Conservation (phyloP, 257 asterid genomes). For the Apocynum venetum region DNA sequence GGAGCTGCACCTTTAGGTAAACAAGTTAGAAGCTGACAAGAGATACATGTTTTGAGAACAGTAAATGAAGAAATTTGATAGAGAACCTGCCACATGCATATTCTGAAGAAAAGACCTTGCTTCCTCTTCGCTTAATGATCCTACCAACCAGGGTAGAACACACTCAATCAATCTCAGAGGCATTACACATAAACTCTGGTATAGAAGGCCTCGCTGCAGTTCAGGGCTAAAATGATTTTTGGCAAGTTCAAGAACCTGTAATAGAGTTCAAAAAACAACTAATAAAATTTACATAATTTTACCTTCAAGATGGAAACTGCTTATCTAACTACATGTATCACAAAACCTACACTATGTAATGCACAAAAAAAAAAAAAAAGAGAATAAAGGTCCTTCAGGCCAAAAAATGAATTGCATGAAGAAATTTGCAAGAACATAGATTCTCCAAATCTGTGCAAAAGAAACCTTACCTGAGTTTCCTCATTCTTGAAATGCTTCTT, state of each 20-base stretch:
- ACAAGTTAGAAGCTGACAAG: slow-evolving; percentile 19
- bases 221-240: slow-evolving; percentile 76
- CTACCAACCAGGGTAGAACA: slow-evolving; percentile 95
- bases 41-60: slow-evolving; percentile 10
- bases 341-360: not conserved
- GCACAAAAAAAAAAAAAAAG: not conserved
- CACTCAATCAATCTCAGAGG: slow-evolving; percentile 90
- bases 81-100: slow-evolving; percentile 87
- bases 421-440: not conserved
- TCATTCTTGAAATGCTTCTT: slow-evolving; percentile 82
- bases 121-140: slow-evolving; percentile 72
- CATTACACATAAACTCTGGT: slow-evolving; percentile 93
- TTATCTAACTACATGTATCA: not conserved
- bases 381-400: not conserved
- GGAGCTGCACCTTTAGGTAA: slow-evolving; percentile 63
- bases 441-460: slow-evolving; percentile 8
- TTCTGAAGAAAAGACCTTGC: slow-evolving; percentile 76
- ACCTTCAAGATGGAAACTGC: not conserved
- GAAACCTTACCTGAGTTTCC: slow-evolving; percentile 70
- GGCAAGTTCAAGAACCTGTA: slow-evolving; percentile 90
- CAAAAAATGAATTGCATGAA: not conserved
- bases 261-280: slow-evolving; percentile 18
- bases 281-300: slow-evolving; percentile 11
- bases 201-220: slow-evolving; percentile 76
- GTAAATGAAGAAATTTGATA: slow-evolving; percentile 14